These are phyloP conservation scores for Panicum miliaceum DNA, from an alignment of 176 grass and related monocot species.

Conservation along the genomic window DNA sequence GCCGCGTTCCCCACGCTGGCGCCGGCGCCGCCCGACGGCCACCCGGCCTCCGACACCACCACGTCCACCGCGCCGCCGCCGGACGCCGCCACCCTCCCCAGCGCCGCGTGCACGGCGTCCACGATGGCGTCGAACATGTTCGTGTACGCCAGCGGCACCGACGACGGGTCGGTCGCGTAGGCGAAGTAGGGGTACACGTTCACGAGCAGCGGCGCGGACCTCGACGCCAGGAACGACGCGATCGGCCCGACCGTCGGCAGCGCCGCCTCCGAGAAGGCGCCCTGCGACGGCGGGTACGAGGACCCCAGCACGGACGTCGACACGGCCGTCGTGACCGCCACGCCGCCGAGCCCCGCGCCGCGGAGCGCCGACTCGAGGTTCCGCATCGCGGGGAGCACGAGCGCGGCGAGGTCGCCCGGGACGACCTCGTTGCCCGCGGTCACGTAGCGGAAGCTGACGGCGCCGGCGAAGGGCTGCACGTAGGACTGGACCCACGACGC, in stretches of 20 bases:
- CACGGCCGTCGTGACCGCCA: conserved; percentile 73
- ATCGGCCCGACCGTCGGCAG: conserved; percentile 49
- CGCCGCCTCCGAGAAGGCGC: conserved; percentile 57
- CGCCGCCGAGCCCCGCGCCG: conserved; percentile 46
- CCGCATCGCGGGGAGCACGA: conserved; percentile 72
- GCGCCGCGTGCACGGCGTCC: conserved; percentile 71
- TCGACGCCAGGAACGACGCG: conserved; percentile 56
- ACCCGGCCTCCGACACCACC: conserved; percentile 89
- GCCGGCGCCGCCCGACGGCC: conserved; percentile 69
- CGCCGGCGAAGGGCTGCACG: conserved; percentile 72
- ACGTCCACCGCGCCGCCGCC: conserved; percentile 24
- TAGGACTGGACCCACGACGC: conserved; percentile 70
- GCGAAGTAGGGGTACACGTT: conserved; percentile 87
- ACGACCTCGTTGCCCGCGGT: conserved; percentile 85
- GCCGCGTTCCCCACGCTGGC: conserved; percentile 74
- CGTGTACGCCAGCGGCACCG: conserved; percentile 61
- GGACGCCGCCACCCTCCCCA: conserved; percentile 59
- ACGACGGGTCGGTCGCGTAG: conserved; percentile 53
- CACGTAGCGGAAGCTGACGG: conserved; percentile 76
- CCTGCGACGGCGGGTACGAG: conserved; percentile 72
- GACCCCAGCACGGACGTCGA: conserved; percentile 56
- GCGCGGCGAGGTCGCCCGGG: conserved; percentile 49
- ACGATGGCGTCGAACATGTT: conserved; percentile 96
- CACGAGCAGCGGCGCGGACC: conserved; percentile 58
- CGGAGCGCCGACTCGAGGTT: conserved; percentile 69